These are phyloP conservation scores for Fusarium globosum DNA, from an alignment of 2,329 filamentous ascomycete genomes.

Conservation along the genomic window DNA sequence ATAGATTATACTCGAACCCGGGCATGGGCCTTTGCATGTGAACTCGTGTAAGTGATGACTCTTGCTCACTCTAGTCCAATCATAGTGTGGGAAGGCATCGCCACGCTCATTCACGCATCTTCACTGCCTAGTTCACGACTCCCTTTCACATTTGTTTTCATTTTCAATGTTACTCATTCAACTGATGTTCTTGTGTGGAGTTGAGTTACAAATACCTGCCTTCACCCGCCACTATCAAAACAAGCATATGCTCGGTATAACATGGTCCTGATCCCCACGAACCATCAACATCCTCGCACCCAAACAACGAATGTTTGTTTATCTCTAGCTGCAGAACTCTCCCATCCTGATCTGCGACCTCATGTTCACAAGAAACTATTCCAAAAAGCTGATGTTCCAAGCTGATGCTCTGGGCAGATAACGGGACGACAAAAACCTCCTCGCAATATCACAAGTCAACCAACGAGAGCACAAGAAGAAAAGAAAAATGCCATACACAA, in stretches of 20 bases:
- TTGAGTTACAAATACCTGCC: background rate
- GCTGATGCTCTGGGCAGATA: background rate
- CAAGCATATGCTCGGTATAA: background rate
- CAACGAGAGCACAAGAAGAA: background rate
- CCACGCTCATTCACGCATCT: conserved; percentile 12
- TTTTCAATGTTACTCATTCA: background rate
- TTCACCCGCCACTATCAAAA: background rate
- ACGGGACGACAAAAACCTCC: background rate
- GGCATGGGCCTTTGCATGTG: background rate
- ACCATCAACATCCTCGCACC: background rate
- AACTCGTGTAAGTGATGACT: background rate
- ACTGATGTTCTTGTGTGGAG: background rate
- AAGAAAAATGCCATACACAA: background rate
- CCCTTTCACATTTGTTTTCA: background rate
- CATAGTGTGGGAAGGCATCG: conserved; percentile 5
- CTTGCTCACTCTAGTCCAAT: background rate
- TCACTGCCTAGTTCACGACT: conserved; percentile 6
- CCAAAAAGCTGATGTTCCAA: background rate
- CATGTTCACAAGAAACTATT: background rate
- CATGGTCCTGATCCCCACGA: background rate
- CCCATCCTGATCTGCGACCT: background rate
- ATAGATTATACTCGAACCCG: too few relatives aligned
- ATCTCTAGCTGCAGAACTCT: background rate
- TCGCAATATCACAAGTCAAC: background rate
- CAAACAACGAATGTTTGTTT: background rate